Conservation (phyloP, 805 yeast genomes). For the Metschnikowia corniflorae region DNA sequence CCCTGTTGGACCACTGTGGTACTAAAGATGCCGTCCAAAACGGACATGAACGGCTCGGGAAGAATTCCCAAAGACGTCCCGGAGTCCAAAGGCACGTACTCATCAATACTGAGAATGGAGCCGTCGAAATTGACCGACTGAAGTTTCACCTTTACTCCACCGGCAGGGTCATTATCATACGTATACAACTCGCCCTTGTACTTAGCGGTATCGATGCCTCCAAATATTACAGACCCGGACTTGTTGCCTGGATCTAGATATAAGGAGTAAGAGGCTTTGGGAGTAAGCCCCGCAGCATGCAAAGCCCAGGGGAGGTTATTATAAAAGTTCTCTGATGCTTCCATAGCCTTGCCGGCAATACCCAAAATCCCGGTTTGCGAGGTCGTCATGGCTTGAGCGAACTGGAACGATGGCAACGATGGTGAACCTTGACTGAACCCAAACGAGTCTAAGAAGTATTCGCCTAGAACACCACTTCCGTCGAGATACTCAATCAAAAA, state of each 20-base stretch:
- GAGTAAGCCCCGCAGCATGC: slow-evolving; percentile 53
- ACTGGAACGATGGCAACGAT: slow-evolving; percentile 11
- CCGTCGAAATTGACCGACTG: slow-evolving; percentile 7
- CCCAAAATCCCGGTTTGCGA: slow-evolving; percentile 11
- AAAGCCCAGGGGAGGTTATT: slow-evolving; percentile 61
- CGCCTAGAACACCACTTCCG: slow-evolving; percentile 6
- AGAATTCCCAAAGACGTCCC: slow-evolving; percentile 15
- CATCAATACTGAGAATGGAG: slow-evolving; percentile 4
- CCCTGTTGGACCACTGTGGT: slow-evolving; percentile 6
- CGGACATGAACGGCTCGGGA: slow-evolving; percentile 3
- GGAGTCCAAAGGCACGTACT: slow-evolving; percentile 11
- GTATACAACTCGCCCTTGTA: slow-evolving; percentile 19
- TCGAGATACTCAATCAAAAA: slow-evolving; percentile 10
- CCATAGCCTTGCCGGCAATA: slow-evolving; percentile 7
- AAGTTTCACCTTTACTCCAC: slow-evolving; percentile 4
- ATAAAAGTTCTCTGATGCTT: slow-evolving; percentile 2
- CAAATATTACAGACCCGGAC: slow-evolving; percentile 36
- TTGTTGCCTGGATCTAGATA: slow-evolving; percentile 43
- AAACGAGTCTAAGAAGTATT: slow-evolving; percentile 10
- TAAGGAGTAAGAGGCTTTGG: slow-evolving; percentile 57
- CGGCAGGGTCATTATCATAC: slow-evolving; percentile 4
- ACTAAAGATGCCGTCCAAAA: slow-evolving; percentile 10
- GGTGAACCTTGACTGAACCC: slow-evolving; percentile 2
- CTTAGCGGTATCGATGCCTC: slow-evolving; percentile 42
- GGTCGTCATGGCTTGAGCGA: slow-evolving; percentile 5